Evolutionary conservation across 192 early-diverging fungal species (phyloP), one percentile per base, ranked within the genome.

Genomic region (Gaertneriomyces sp.): DNA sequence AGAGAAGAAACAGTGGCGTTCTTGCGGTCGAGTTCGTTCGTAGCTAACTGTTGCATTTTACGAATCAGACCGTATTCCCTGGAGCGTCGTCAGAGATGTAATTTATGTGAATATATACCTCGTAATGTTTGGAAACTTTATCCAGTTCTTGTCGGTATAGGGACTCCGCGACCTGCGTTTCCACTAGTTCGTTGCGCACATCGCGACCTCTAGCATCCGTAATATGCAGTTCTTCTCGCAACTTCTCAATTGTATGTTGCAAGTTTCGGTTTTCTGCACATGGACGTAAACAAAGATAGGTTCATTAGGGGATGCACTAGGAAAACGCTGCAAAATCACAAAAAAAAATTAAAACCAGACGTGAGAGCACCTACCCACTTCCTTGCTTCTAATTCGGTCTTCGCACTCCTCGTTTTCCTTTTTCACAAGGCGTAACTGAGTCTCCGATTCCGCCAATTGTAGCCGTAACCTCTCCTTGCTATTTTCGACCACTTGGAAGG

Each of bases 131-230:
- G 51, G 53, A 68, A 40, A 78, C 63, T 52, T 74, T 71, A 44
- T 80, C 72, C 38, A 77, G 61, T 49, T 80, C 75, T 57, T 80
- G 75, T 45, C 61, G 53, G 58, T 80, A 80, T 19, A 80, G 58
- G 5, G 78, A 80, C 60, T 80, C 78, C 14, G 78, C 78, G 10
- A 79, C 74, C 51, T 80, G 76, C 5, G 78, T 69, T 54, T 80
- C 76, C 20, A 76, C 69, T 12, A 80, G 63, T 20, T 68, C 54
- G 58, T 61, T 62, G 6, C 73, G 45, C 8, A 69, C 57, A n/a
- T 74, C 72, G 7, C 70, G 60, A 53, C 58, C 61, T 43, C 73
- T 79, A 5, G 42, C 7, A 45, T 79, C 77, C 17, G 60, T 25
- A 11, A 12, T 19, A 12, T 14, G 38, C 14, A 79, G 42, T 40